Evolutionary conservation across 306 rosid genomes (phyloP).

Genomic region (Malus asiatica): DNA sequence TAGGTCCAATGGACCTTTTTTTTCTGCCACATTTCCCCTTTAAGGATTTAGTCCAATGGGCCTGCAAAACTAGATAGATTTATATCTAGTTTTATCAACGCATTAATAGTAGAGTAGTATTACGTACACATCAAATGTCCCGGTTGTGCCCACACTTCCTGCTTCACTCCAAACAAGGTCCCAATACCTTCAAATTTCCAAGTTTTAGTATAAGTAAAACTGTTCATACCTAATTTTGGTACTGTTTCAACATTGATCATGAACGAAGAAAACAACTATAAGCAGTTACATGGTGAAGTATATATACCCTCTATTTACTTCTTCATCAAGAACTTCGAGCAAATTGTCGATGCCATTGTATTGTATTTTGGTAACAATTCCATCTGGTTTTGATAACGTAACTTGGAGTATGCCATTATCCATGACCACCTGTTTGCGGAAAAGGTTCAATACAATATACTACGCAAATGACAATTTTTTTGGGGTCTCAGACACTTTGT

Average conservation of each 20-base stretch:
- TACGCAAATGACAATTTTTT: background rate
- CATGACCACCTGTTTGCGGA: constrained; percentile 54
- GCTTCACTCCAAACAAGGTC: constrained; percentile 82
- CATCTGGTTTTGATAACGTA: constrained; percentile 65
- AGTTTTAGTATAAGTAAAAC: background rate
- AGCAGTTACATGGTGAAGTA: background rate
- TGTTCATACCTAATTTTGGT: too few relatives aligned
- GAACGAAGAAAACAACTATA: background rate
- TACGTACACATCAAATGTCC: constrained; percentile 63
- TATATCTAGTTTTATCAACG: too few relatives aligned
- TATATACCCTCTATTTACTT: constrained; percentile 57
- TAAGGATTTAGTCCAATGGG: too few relatives aligned
- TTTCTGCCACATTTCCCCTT: too few relatives aligned
- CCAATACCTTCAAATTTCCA: constrained; percentile 55
- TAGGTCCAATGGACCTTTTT: too few relatives aligned
- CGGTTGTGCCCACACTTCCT: constrained; percentile 41
- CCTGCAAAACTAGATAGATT: too few relatives aligned
- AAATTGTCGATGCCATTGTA: constrained; percentile 58
- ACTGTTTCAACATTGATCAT: too few relatives aligned
- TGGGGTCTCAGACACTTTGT: background rate
- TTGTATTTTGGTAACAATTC: constrained; percentile 56
- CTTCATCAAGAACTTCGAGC: constrained; percentile 66
- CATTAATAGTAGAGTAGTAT: background rate
- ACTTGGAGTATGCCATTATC: constrained; percentile 71
- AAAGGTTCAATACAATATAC: background rate